These are phyloP conservation scores for Yamadazyma spencermartinsiae DNA, from an alignment of 1,139 yeast genomes.

Conservation along the genomic window DNA sequence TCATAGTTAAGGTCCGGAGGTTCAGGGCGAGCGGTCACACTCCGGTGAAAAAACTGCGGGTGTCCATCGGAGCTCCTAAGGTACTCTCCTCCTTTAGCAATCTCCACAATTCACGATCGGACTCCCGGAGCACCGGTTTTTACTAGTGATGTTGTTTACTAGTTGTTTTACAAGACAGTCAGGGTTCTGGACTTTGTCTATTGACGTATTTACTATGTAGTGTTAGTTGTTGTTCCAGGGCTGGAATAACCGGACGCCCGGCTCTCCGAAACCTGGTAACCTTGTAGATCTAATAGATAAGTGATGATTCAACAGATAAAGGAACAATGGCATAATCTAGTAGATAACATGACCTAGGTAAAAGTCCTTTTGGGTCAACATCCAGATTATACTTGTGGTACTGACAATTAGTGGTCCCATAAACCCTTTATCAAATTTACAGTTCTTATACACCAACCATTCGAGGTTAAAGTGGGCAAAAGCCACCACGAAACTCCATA, in stretches of 20 bases:
- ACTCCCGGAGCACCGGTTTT: background rate
- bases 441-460: constrained; percentile 76
- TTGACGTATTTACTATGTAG: too few species aligned
- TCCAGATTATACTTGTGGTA: constrained; percentile 58
- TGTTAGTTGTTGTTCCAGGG: background rate
- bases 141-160: too few species aligned
- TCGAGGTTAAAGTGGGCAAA: constrained; percentile 81
- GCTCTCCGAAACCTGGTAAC: too few species aligned
- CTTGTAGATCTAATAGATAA: too few species aligned
- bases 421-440: constrained; percentile 84
- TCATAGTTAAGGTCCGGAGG: background rate
- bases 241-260: background rate
- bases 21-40: background rate
- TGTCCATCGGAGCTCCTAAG: background rate
- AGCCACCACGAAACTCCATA: constrained; percentile 84
- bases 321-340: too few species aligned
- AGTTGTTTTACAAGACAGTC: too few species aligned
- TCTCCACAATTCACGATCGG: too few species aligned
- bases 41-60: background rate
- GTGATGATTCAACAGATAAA: too few species aligned
- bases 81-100: too few species aligned
- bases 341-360: constrained; percentile 25
- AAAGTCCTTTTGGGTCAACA: constrained; percentile 56
- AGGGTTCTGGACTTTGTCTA: too few species aligned
- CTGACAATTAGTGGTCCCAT: constrained; percentile 80